These are phyloP conservation scores for Daldinia vernicosa DNA, from an alignment of 495 filamentous ascomycete species.

Conservation along the genomic window DNA sequence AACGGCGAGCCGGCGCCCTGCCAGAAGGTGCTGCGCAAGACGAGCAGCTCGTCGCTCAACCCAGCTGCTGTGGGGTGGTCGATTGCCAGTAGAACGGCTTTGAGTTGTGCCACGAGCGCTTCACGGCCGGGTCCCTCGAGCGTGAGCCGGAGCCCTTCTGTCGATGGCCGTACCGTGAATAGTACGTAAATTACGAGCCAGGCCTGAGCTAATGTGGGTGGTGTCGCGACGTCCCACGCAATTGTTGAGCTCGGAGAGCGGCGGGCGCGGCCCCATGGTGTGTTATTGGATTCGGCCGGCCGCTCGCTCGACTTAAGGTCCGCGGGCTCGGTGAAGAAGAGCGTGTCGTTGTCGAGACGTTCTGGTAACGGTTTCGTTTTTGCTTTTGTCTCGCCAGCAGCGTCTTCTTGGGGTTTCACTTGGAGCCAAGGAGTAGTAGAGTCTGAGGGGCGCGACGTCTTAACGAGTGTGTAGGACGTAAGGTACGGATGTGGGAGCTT, in stretches of 20 bases:
- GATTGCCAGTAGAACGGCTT: slow-evolving; percentile 61
- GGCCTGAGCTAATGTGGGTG: slow-evolving; percentile 65
- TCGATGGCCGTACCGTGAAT: slow-evolving; percentile 62
- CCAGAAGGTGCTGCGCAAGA: slow-evolving; percentile 68
- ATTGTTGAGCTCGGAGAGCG: slow-evolving; percentile 53
- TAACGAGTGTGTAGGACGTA: slow-evolving; percentile 52
- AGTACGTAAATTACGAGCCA: slow-evolving; percentile 70
- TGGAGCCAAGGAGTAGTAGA: slow-evolving; percentile 36
- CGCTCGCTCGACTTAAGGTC: slow-evolving; percentile 58
- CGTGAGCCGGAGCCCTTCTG: slow-evolving; percentile 63
- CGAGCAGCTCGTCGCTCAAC: slow-evolving; percentile 49
- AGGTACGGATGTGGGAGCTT: slow-evolving; percentile 59
- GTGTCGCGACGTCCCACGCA: slow-evolving; percentile 45
- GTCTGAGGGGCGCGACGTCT: slow-evolving; percentile 42
- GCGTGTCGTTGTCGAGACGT: slow-evolving; percentile 49
- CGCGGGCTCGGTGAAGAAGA: slow-evolving; percentile 54
- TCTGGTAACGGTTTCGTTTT: slow-evolving; percentile 36
- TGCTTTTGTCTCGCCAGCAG: slow-evolving; percentile 2
- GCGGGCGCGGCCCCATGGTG: slow-evolving; percentile 56
- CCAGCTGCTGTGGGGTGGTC: slow-evolving; percentile 53
- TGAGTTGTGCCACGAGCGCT: slow-evolving; percentile 58
- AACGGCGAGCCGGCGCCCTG: slow-evolving; percentile 73
- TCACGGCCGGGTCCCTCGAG: slow-evolving; percentile 54
- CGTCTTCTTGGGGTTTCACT: slow-evolving; percentile 30
- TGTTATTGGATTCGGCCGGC: slow-evolving; percentile 57